Conservation (phyloP, 805 yeast species). For the Metahyphopichia silvanorum region DNA sequence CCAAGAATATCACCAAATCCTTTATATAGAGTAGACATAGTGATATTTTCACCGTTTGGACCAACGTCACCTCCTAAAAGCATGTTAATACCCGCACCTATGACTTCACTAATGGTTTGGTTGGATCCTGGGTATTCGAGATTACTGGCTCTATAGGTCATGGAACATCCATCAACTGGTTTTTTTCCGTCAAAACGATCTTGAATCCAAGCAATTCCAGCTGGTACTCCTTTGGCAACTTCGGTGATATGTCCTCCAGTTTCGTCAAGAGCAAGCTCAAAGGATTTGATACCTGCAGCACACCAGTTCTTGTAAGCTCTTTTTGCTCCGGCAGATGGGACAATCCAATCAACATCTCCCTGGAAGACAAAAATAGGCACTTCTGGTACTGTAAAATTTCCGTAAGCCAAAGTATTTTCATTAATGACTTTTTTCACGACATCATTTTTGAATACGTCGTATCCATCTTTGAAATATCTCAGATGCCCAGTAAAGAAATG, state of each 20-base stretch:
- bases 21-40: background rate
- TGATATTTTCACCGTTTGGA: constrained; percentile 2
- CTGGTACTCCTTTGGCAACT: constrained; percentile 9
- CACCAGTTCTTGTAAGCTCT: constrained; percentile 21
- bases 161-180: constrained; percentile 14
- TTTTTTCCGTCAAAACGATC: constrained; percentile 14
- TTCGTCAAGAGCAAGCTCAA: constrained; percentile 18
- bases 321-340: constrained; percentile 15
- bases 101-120: constrained; percentile 10
- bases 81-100: background rate
- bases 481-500: constrained; percentile 12
- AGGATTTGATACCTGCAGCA: constrained; percentile 18
- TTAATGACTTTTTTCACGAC: constrained; percentile 10
- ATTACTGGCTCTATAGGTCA: constrained; percentile 8
- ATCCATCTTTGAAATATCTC: constrained; percentile 11
- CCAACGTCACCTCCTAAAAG: constrained; percentile 1
- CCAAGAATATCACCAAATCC: background rate
- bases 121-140: constrained; percentile 9
- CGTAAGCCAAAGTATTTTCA: constrained; percentile 19
- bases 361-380: constrained; percentile 23
- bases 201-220: constrained; percentile 17
- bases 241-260: constrained; percentile 21
- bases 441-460: constrained; percentile 10
- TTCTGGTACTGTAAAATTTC: constrained; percentile 14
- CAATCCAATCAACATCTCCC: constrained; percentile 17